Conservation (phyloP, 179 eudicot species). For the Monotropa hypopitys region DNA sequence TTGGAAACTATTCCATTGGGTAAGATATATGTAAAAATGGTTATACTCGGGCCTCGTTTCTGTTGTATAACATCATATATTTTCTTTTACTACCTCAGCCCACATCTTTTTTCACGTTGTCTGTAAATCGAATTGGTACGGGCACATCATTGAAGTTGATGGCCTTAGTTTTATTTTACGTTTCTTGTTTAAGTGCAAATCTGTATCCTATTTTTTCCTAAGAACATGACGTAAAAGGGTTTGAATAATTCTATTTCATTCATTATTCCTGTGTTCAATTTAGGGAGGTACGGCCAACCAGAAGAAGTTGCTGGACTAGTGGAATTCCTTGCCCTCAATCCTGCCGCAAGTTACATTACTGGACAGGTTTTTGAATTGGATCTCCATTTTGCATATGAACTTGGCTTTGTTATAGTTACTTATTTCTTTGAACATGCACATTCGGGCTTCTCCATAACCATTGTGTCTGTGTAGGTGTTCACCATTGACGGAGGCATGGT, state of each 20-base stretch:
- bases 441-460: background rate
- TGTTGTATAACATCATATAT: background rate
- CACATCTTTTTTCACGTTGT: background rate
- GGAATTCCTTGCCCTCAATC: conserved; percentile 72
- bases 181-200: background rate
- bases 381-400: background rate
- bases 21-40: conserved; percentile 17
- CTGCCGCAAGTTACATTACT: conserved; percentile 74
- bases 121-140: background rate
- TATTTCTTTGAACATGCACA: background rate
- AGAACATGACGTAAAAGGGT: background rate
- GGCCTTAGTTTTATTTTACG: too few relatives aligned
- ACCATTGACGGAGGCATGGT: conserved; percentile 37
- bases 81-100: background rate
- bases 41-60: background rate
- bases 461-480: conserved; percentile 19
- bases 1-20: conserved; percentile 63
- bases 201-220: background rate
- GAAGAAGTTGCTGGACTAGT: conserved; percentile 83
- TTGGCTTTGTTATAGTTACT: background rate
- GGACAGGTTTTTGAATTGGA: conserved; percentile 44
- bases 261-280: background rate
- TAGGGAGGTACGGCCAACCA: conserved; percentile 70
- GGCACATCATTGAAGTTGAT: too few relatives aligned
- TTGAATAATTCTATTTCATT: background rate